Base-by-base conservation (phyloP, 2,329 filamentous ascomycete genomes). In the Davidsoniella neocaledoniae region DNA sequence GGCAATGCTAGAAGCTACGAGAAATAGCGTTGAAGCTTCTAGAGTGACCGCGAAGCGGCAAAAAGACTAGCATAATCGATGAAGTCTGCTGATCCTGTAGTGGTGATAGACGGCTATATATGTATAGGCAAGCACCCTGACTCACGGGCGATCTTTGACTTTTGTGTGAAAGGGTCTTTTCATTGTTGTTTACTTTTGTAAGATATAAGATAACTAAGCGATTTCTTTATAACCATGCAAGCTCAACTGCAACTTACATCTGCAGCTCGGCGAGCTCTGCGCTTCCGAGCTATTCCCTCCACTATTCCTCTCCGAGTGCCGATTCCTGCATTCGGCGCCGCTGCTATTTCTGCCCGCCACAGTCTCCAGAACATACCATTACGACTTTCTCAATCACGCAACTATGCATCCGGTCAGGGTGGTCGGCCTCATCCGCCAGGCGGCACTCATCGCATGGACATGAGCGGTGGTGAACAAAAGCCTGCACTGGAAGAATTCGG, bases 371-470 rank as follows among this genome's bases (percentile, higher is more conserved):
- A 9, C 2, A 43, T 48, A 16, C 16, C 44, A 10, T 16, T 29
- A 7, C 43, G 33, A 10, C 17, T 36, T 23, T 33, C 25, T 4
- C 52, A 51, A 39, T 57, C 65, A 10, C 72, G 80, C 50, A 64
- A 60, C 44, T 84, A 83, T 65, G 73, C 79, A 53, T 79, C 79
- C 69, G 81, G 26, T 33, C 26, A 33, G 8, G 26, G 51, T 19
- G 51, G 83, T 58, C 72, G 82, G 53, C 85, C 87, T 54, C 86
- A 91, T 56, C 88, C 87, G 1, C 87, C 90, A 0, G 90, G 90
- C 46, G 88, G 88, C 50, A 95, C 87, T 1, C 86, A 95, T 66
- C 83, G 83, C 56, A 96, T 96, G 88, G 80, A 96, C 61, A 66
- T 96, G 62, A 77, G 86, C 50, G 83, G 71, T 25, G 76, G 75